Conservation (phyloP, 2,329 filamentous ascomycete species). For the Ascochyta clinopodiicola region DNA sequence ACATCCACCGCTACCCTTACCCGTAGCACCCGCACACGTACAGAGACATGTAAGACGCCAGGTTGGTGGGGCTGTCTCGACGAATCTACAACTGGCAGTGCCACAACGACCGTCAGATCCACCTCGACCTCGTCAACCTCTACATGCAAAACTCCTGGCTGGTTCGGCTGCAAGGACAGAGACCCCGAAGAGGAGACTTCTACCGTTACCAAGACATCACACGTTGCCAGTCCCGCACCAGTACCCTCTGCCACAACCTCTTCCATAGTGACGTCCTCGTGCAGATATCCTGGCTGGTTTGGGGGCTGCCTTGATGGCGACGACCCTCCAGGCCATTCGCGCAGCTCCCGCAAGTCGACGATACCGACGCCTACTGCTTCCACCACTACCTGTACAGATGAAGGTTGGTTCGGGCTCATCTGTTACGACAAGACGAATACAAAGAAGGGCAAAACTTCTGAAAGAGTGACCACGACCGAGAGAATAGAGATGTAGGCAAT, state of each 20-base stretch:
- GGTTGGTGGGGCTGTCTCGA: slow-evolving; percentile 89
- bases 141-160: slow-evolving; percentile 63
- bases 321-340: slow-evolving; percentile 46
- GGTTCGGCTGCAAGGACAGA: slow-evolving; percentile 68
- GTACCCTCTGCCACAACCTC: slow-evolving; percentile 38
- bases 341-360: slow-evolving; percentile 34
- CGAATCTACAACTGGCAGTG: slow-evolving; percentile 61
- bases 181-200: slow-evolving; percentile 42
- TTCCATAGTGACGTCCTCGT: slow-evolving; percentile 46
- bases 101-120: slow-evolving; percentile 56
- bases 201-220: slow-evolving; percentile 44
- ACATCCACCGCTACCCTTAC: slow-evolving; percentile 60
- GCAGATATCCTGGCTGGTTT: slow-evolving; percentile 56
- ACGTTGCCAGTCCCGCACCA: slow-evolving; percentile 33
- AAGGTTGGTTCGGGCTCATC: slow-evolving; percentile 42
- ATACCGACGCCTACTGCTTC: slow-evolving; percentile 26
- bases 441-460: slow-evolving; percentile 16
- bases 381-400: slow-evolving; percentile 32
- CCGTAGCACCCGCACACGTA: slow-evolving; percentile 64
- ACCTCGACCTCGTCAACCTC: slow-evolving; percentile 42
- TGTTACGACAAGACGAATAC: slow-evolving; percentile 36
- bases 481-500: slow-evolving; percentile 41
- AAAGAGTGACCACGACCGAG: slow-evolving; percentile 19
- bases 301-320: slow-evolving; percentile 58
- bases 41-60: slow-evolving; percentile 86